Evolutionary conservation across 208 protist genomes (phyloP).

Genomic region (Blastocrithidia nonstop): DNA sequence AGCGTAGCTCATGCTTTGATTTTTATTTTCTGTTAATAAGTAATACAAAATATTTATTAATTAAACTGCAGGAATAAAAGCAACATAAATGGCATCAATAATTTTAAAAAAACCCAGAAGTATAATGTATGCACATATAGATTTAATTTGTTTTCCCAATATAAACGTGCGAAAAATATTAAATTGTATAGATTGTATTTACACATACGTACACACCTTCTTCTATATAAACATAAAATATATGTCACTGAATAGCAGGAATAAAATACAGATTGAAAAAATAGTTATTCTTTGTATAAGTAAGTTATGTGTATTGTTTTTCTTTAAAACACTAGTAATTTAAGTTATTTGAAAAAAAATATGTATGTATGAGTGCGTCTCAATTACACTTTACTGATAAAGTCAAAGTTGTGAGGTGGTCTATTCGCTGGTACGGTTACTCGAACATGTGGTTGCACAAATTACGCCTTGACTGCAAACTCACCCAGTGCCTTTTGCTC

Average conservation of each 20-base stretch:
- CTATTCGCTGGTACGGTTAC: no score
- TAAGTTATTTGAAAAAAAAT: conserved; percentile 1
- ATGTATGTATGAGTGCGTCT: background rate
- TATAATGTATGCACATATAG: conserved; percentile 1
- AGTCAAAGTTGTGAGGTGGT: no score
- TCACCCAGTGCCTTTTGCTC: conserved; percentile 20
- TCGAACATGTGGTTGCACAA: conserved; percentile 1
- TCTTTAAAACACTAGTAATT: background rate
- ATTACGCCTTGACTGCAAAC: conserved; percentile 20
- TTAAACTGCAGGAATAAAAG: no score
- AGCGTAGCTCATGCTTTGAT: background rate
- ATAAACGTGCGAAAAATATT: conserved; percentile 2
- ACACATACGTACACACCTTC: no score
- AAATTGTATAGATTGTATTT: background rate
- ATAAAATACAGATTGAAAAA: conserved; percentile 7
- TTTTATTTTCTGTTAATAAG: background rate
- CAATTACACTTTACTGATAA: no score
- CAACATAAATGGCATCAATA: no score
- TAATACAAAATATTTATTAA: conserved; percentile 1
- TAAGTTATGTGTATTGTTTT: background rate
- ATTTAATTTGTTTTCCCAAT: background rate
- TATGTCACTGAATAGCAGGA: conserved; percentile 4
- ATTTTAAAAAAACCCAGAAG: no score
- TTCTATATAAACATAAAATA: conserved; percentile 1
- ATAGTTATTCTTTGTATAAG: background rate